Evolutionary conservation across 2,329 filamentous ascomycete species (phyloP).

Genomic region (Penicillium sp.): DNA sequence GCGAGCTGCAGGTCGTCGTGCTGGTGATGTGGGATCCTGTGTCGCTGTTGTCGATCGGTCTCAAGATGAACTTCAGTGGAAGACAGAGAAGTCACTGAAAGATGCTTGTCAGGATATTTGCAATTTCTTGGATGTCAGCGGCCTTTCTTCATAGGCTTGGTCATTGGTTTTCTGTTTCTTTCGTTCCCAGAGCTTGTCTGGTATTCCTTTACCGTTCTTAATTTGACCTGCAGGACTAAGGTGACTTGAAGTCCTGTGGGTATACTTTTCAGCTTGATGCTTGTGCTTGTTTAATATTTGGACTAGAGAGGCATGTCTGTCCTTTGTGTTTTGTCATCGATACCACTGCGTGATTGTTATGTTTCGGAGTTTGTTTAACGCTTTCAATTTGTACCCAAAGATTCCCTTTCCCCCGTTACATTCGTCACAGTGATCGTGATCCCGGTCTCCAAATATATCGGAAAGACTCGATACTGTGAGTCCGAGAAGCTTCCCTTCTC

Average conservation of each 20-base stretch:
- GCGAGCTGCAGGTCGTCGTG: constrained; percentile 33
- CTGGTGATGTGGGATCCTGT: constrained; percentile 42
- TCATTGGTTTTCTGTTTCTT: not conserved
- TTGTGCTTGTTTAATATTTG: not conserved
- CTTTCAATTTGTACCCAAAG: not conserved
- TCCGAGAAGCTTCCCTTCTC: not conserved
- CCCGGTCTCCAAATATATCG: not conserved
- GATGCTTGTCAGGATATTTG: constrained; percentile 41
- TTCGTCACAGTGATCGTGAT: not conserved
- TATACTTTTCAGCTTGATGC: not conserved
- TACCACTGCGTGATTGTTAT: not conserved
- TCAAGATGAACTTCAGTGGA: constrained; percentile 56
- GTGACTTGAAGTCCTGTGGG: not conserved
- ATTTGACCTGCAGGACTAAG: not conserved
- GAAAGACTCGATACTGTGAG: not conserved
- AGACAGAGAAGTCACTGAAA: constrained; percentile 38
- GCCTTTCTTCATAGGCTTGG: constrained; percentile 23
- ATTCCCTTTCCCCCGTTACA: not conserved
- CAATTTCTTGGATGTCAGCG: constrained; percentile 37
- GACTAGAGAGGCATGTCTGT: not conserved
- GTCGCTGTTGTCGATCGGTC: constrained; percentile 39
- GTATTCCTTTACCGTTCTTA: not conserved
- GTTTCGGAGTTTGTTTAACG: not conserved
- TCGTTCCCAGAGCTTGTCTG: not conserved
- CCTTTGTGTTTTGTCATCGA: not conserved